Evolutionary conservation across 495 filamentous ascomycete species (phyloP), one percentile per base, ranked within the genome.

Genomic region (Penicilliopsis zonata): DNA sequence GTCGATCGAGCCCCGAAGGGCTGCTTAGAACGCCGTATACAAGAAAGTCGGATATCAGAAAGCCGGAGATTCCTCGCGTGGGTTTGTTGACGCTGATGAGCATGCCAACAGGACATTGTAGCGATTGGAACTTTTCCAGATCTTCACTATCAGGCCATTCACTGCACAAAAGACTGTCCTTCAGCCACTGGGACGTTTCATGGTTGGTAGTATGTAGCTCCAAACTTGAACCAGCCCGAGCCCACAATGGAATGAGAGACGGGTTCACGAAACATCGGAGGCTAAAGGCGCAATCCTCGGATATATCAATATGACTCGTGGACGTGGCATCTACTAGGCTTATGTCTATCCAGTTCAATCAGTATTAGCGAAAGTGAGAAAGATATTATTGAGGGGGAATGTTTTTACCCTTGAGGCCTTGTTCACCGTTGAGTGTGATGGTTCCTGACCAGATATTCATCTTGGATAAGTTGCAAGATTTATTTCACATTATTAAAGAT

Each of bases 1-100:
- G 59, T 15, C 55, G 51, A 18, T 52, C 40, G 21, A 41, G 47
- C 4, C 47, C 44, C 13, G 46, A 39, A 5, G 41, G 28, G 33
- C 38, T 51, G 7, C 55, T 59, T 25, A 66, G 24, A 9, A 63
- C 45, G 22, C 59, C 71, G 33, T 76, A 76, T 15, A 79, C 50
- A 14, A 79, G 44, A 5, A 79, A 36, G 34, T 76, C 71, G 8
- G 73, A 69, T 3, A 63, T 50, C 9, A 41, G 33, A 8, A 52
- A 36, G 6, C 46, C 37, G 28, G 33, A 33, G 28, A 43, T 51
- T 16, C 34, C 31, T 16, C 20, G 35, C 10, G 36, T 34, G 12
- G 32, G 38, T n/a, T 38, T 40, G 9, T 52, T 42, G 12, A 63
- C 48, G 20, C 43, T 41, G 13, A 66, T 30, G 15, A 66, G 50